Conservation (phyloP, 257 asterid genomes). For the Solanum clarkiae region DNA sequence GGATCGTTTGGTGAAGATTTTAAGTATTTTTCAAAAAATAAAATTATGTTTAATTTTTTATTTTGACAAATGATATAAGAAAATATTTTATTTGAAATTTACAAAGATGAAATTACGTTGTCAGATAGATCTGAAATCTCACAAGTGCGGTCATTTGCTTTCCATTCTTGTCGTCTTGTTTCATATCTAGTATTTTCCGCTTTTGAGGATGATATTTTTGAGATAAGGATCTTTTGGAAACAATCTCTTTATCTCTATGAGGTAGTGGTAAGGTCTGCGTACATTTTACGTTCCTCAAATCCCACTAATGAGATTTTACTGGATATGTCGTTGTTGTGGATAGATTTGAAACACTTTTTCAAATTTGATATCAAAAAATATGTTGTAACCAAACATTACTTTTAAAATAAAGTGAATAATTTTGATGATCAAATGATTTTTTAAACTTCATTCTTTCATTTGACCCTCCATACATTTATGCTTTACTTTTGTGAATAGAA, state of each 20-base stretch:
- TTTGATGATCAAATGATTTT: background rate
- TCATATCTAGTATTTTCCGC: too few relatives aligned
- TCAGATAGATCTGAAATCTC: background rate
- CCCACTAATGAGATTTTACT: too few relatives aligned
- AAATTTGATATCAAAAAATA: background rate
- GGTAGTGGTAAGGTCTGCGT: too few relatives aligned
- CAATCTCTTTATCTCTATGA: too few relatives aligned
- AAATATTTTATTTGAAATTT: background rate
- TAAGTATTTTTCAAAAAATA: background rate
- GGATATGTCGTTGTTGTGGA: too few relatives aligned
- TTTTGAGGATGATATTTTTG: too few relatives aligned
- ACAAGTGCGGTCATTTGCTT: too few relatives aligned
- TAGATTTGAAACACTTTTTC: background rate
- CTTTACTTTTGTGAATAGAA: background rate
- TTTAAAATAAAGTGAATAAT: background rate
- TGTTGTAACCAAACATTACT: background rate
- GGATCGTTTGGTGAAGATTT: background rate
- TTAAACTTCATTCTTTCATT: background rate
- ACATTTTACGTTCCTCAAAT: too few relatives aligned
- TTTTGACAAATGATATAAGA: background rate
- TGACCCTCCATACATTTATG: background rate
- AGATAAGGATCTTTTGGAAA: too few relatives aligned
- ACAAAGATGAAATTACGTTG: background rate
- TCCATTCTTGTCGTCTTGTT: too few relatives aligned
- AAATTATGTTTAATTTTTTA: too few relatives aligned